phyloP scores from a whole-genome alignment of 2,329 filamentous ascomycete species.

The Penicillium sp. region DNA sequence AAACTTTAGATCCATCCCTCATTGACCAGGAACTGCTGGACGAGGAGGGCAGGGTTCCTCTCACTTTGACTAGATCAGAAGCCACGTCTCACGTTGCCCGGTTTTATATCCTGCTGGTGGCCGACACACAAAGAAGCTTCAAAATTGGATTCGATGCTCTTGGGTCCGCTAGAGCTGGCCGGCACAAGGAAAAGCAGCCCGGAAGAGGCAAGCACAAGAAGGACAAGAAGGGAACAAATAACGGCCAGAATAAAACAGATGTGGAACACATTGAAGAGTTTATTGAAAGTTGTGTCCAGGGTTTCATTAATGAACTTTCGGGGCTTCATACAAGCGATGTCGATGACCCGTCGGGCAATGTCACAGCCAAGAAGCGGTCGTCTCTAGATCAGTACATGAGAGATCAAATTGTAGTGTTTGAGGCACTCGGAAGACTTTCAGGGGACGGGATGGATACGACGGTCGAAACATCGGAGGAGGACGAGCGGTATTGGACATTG shows the following conservation, averaged over 20 bases:
- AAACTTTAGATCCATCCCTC: slow-evolving; percentile 18
- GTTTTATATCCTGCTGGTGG: slow-evolving; percentile 61
- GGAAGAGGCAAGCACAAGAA: slow-evolving; percentile 13
- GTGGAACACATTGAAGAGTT: slow-evolving; percentile 45
- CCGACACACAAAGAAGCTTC: slow-evolving; percentile 53
- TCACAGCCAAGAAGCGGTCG: slow-evolving; percentile 30
- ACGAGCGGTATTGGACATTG: slow-evolving; percentile 40
- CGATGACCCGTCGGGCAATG: not conserved
- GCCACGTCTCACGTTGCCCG: slow-evolving; percentile 49
- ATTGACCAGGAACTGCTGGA: slow-evolving; percentile 9
- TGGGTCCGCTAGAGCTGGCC: slow-evolving; percentile 26
- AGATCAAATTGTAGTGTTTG: slow-evolving; percentile 65
- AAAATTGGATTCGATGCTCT: slow-evolving; percentile 57
- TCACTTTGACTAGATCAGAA: slow-evolving; percentile 43
- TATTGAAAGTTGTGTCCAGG: slow-evolving; percentile 48
- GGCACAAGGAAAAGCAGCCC: not conserved
- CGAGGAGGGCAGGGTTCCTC: slow-evolving; percentile 15
- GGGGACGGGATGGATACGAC: slow-evolving; percentile 16
- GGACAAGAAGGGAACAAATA: slow-evolving; percentile 4
- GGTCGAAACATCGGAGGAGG: slow-evolving; percentile 19
- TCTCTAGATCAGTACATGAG: slow-evolving; percentile 60
- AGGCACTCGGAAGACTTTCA: slow-evolving; percentile 54
- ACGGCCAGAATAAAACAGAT: not conserved
- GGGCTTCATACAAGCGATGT: not conserved
- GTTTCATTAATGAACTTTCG: slow-evolving; percentile 44